phyloP scores from a whole-genome alignment of 2,329 filamentous ascomycete genomes.

The Pseudofabraea citricarpa region DNA sequence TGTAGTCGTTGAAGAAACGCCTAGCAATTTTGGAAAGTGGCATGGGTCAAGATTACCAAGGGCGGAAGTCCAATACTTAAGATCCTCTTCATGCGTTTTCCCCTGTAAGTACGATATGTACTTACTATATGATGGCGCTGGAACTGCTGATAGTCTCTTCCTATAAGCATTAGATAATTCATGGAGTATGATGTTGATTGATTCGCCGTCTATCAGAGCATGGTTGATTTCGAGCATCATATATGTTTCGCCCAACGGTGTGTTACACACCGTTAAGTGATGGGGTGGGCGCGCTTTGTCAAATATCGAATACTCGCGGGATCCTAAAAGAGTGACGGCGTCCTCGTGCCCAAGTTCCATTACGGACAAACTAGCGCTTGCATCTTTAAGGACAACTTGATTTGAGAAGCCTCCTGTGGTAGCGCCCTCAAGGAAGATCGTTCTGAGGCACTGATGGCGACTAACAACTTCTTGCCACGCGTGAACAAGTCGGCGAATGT shows the following conservation, averaged over 20 bases:
- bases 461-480: constrained; percentile 13
- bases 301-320: not conserved
- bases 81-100: constrained; percentile 10
- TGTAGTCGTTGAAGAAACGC: too few species aligned
- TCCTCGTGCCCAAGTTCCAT: not conserved
- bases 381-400: constrained; percentile 22
- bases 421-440: constrained; percentile 18
- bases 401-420: constrained; percentile 12
- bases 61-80: constrained; percentile 24
- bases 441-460: constrained; percentile 9
- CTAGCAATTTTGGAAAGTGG: constrained; percentile 30
- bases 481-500: constrained; percentile 15
- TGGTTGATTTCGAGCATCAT: not conserved
- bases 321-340: not conserved
- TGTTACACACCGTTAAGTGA: not conserved
- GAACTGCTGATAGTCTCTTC: constrained; percentile 16
- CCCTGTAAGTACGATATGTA: constrained; percentile 30
- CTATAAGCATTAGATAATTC: not conserved
- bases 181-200: not conserved
- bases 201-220: not conserved
- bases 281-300: not conserved
- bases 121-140: constrained; percentile 29
- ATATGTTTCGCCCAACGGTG: not conserved
- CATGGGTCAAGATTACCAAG: constrained; percentile 21
- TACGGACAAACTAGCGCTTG: not conserved